Evolutionary conservation across 192 early-diverging fungal genomes (phyloP).

Genomic region (Coemansia sp.): DNA sequence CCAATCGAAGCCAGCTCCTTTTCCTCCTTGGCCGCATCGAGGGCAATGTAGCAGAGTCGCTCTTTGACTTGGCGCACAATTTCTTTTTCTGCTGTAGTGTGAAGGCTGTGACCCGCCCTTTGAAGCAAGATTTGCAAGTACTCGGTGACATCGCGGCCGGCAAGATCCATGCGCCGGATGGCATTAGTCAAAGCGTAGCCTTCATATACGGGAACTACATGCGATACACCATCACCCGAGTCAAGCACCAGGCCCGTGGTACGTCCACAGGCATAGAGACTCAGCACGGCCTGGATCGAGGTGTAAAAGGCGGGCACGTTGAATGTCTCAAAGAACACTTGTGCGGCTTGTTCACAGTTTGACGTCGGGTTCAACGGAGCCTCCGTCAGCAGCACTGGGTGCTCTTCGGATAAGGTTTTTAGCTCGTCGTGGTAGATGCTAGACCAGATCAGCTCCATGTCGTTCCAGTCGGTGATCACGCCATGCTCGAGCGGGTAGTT

Average conservation of each 20-base stretch:
- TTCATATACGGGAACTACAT: slow-evolving; percentile 94
- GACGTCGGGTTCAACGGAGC: slow-evolving; percentile 92
- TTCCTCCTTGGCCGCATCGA: slow-evolving; percentile 89
- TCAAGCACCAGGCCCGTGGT: slow-evolving; percentile 98
- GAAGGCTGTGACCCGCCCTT: slow-evolving; percentile 84
- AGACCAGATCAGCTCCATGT: slow-evolving; percentile 99
- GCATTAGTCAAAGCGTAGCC: slow-evolving; percentile 96
- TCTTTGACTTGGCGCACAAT: slow-evolving; percentile 96
- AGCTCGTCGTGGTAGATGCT: slow-evolving; percentile 97
- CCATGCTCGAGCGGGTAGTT: slow-evolving; percentile 98
- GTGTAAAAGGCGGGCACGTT: slow-evolving; percentile 97
- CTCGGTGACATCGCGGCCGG: slow-evolving; percentile 94
- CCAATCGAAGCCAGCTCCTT: slow-evolving; percentile 79
- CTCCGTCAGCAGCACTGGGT: slow-evolving; percentile 97
- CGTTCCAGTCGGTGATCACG: slow-evolving; percentile 96
- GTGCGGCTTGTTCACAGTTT: slow-evolving; percentile 92
- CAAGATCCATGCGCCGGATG: slow-evolving; percentile 90
- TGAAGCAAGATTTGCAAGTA: slow-evolving; percentile 90
- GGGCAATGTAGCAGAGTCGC: slow-evolving; percentile 90
- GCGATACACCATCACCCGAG: slow-evolving; percentile 95
- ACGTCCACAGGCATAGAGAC: slow-evolving; percentile 95
- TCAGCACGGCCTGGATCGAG: slow-evolving; percentile 96
- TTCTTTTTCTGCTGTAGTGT: slow-evolving; percentile 94
- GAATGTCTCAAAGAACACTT: slow-evolving; percentile 99
- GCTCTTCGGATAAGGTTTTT: slow-evolving; percentile 94